Evolutionary conservation across 768 basidiomycete genomes (phyloP), one percentile per base, ranked within the genome.

Genomic region (Tricholoma matsutake): DNA sequence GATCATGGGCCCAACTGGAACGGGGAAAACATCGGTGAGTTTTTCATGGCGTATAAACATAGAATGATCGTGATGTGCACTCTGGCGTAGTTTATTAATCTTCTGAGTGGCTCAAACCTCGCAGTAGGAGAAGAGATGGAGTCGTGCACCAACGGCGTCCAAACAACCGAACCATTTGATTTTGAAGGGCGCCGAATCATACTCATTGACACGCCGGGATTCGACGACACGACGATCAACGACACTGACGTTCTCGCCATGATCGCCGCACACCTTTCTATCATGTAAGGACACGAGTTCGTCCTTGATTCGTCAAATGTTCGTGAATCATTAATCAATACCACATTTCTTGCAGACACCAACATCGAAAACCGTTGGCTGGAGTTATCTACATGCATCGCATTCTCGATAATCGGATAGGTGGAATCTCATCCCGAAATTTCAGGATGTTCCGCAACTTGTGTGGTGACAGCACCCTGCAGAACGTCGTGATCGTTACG

Each of bases 121-220:
- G 72, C 72, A 13, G 77, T 85, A 14, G 82, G 83, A 20, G 68
- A 66, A 4, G 76, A 77, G 4, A 71, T 84, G 31, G 72, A 79
- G 57, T 86, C 84, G 14, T 85, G 82, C 63, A 86, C 85, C 0
- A 72, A 68, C 49, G 71, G 72, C 9, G 79, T 86, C 1, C 75
- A 79, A 57, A 69, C 76, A 3, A 73, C 80, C 0, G 62, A 73
- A 8, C 71, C 79, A 0, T 83, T 85, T 64, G 63, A 71, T 25
- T 66, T 83, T 10, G 77, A 81, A 41, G 81, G 77, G 2, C 70
- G 69, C 9, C 66, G 58, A 14, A 73, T 86, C 35, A 78, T 72
- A 0, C 67, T 87, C 16, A 78, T 87, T 51, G 86, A 86, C 63
- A 86, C 85, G 0, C 85, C 85, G 0, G 85, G 85, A 5, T 86